Evolutionary conservation across 768 basidiomycete genomes (phyloP), one percentile per base, ranked within the genome.

Genomic region (Gyrodon lividus): DNA sequence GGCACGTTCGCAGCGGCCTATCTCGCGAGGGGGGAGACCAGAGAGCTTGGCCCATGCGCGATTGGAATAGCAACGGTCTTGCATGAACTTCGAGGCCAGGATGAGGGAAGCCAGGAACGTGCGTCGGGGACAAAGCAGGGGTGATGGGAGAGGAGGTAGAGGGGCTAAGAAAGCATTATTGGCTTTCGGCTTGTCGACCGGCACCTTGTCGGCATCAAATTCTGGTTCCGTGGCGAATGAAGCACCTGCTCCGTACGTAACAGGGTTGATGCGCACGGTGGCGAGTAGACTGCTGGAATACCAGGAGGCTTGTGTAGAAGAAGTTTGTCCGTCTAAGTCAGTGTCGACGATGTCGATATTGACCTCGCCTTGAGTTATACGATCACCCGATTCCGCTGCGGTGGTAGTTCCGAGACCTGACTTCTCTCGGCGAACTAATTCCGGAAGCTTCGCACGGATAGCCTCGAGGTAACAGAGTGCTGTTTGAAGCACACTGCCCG

Each of bases 61-160:
- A 66, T 97, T 96, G 13, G 91, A 93, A 61, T 95, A 97, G 38
- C 89, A 92, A 45, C 90, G 86, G 62, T 98, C 94, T 72, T 95
- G 92, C 55, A 89, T 83, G 65, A 95, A 95, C 61, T 98, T 98
- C 14, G 89, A 87, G 0, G 94, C 95, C 46, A 92, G 77, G 50
- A 98, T 92, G 37, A 98, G 74, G 0, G 90, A 84, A 0, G 92
- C 92, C 8, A 97, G 76, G 70, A 98, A 97, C 0, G 92, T 82
- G 22, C 94, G 81, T 23, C 94, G 82, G 2, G 94, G 92, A 62
- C 94, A 96, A 37, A 92, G 77, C 23, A 97, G 79, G 0, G 91
- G 89, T 0, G 86, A 90, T 0, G 87, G 87, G n/a, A 87, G 79
- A 6, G 65, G 66, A 3, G 76, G 71, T 19, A 71, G 66, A 63